Evolutionary conservation across 1,284 basidiomycete genomes (phyloP).

Genomic region (Leccinum subspadiceum): DNA sequence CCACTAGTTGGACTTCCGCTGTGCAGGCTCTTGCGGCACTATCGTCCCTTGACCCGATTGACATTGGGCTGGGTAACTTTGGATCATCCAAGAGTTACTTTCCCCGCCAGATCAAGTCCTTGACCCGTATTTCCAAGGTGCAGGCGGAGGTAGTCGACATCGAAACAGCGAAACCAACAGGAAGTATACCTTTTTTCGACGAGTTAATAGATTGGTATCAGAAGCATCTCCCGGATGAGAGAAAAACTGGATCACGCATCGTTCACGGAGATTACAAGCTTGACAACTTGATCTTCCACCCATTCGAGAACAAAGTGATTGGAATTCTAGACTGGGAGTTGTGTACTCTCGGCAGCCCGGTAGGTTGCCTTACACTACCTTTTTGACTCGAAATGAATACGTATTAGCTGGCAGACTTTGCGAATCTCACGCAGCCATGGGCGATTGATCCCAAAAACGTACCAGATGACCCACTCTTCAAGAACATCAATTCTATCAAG

Average conservation of each 20-base stretch:
- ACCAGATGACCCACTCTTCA: constrained; percentile 21
- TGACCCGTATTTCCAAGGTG: constrained; percentile 70
- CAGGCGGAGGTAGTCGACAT: constrained; percentile 71
- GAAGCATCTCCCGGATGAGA: constrained; percentile 70
- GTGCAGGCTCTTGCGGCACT: constrained; percentile 41
- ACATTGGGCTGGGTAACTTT: constrained; percentile 74
- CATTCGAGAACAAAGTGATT: constrained; percentile 88
- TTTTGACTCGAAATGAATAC: constrained; percentile 2
- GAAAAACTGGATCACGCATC: constrained; percentile 69
- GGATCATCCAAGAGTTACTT: constrained; percentile 83
- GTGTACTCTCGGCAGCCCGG: constrained; percentile 86
- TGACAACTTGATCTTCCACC: constrained; percentile 94
- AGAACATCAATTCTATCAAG: constrained; percentile 28
- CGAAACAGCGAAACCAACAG: constrained; percentile 57
- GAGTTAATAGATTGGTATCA: constrained; percentile 80
- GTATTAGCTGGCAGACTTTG: constrained; percentile 83
- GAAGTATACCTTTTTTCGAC: constrained; percentile 70
- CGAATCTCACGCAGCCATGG: constrained; percentile 88
- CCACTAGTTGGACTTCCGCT: constrained; percentile 26
- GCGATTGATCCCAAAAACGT: constrained; percentile 53
- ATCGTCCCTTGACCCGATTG: constrained; percentile 65
- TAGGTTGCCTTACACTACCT: constrained; percentile 34
- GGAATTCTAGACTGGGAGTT: constrained; percentile 97
- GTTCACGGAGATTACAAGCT: constrained; percentile 98
- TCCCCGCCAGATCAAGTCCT: constrained; percentile 87